These are phyloP conservation scores for Madurella fahalii DNA, from an alignment of 2,329 filamentous ascomycete species.

Conservation along the genomic window DNA sequence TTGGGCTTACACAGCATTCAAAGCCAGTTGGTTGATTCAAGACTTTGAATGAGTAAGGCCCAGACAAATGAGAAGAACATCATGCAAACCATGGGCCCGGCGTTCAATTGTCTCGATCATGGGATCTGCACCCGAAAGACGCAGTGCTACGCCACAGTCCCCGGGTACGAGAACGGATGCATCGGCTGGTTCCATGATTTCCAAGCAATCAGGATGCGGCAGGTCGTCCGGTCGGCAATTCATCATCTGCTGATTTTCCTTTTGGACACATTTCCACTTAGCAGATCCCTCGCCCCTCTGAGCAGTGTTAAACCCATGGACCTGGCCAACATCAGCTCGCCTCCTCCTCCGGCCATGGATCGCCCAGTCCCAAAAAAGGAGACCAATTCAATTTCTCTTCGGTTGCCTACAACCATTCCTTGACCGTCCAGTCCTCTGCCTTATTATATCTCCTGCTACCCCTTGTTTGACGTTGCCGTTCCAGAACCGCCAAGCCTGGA, in stretches of 20 bases:
- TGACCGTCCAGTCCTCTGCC: too few species aligned
- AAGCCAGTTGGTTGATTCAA: too few species aligned
- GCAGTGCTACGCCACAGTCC: conserved; percentile 9
- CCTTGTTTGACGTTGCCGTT: not conserved
- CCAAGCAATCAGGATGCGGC: conserved; percentile 19
- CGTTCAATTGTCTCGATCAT: not conserved
- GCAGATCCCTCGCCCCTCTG: not conserved
- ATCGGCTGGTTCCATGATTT: conserved; percentile 2
- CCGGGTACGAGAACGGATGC: not conserved
- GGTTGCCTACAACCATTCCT: not conserved
- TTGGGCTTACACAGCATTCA: too few species aligned
- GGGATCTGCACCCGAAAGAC: conserved; percentile 1
- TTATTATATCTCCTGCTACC: too few species aligned
- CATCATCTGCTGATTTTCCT: conserved; percentile 27
- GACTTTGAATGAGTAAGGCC: too few species aligned
- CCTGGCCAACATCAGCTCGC: not conserved
- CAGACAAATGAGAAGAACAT: not conserved
- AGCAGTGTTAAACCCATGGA: not conserved
- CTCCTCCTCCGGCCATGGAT: not conserved
- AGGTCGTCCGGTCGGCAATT: conserved; percentile 24
- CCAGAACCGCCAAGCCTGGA: conserved; percentile 12
- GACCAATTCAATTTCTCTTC: not conserved
- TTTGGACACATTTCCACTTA: conserved; percentile 26
- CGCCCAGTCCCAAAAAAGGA: not conserved
- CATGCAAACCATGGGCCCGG: not conserved